Percentiles rank a stretch among this genome's conserved stretches.
Evolutionary conservation across 768 basidiomycete genomes (phyloP).

Genomic region (Tulasnella sp.): DNA sequence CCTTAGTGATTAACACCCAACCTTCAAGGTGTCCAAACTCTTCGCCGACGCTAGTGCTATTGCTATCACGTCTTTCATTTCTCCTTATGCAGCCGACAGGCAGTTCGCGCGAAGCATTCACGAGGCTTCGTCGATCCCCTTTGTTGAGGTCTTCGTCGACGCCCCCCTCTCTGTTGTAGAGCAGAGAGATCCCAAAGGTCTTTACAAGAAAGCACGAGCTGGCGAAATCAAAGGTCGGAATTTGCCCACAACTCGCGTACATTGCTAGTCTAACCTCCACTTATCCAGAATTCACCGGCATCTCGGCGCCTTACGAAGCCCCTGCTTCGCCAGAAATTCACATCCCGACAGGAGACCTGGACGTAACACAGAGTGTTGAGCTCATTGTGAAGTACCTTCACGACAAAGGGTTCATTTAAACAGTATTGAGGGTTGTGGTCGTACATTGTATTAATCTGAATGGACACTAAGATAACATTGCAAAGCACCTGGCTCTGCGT

Average conservation of each 20-base stretch:
- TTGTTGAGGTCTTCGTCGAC: slow-evolving; percentile 93
- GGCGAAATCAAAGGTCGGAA: slow-evolving; percentile 88
- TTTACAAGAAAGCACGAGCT: slow-evolving; percentile 93
- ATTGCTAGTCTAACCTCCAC: neutral
- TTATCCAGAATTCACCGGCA: slow-evolving; percentile 86
- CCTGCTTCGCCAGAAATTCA: slow-evolving; percentile 85
- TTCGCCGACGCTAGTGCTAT: slow-evolving; percentile 86
- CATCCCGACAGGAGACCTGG: slow-evolving; percentile 78
- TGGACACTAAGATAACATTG: neutral
- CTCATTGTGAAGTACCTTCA: slow-evolving; percentile 76
- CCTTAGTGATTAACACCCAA: neutral
- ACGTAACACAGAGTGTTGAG: slow-evolving; percentile 72
- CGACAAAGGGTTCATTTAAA: slow-evolving; percentile 44
- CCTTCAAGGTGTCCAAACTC: slow-evolving; percentile 79
- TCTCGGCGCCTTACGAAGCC: slow-evolving; percentile 94
- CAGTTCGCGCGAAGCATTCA: slow-evolving; percentile 78
- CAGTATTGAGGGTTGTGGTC: neutral
- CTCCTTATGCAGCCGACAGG: slow-evolving; percentile 90
- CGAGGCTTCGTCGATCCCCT: slow-evolving; percentile 63
- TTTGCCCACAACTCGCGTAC: neutral
- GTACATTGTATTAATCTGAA: neutral
- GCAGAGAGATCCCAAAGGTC: slow-evolving; percentile 90
- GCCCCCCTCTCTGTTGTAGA: slow-evolving; percentile 86
- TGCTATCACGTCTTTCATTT: slow-evolving; percentile 94
- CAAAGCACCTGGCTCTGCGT: neutral